Evolutionary conservation across 176 grass and related monocot genomes (phyloP).

Genomic region (Phragmites australis): DNA sequence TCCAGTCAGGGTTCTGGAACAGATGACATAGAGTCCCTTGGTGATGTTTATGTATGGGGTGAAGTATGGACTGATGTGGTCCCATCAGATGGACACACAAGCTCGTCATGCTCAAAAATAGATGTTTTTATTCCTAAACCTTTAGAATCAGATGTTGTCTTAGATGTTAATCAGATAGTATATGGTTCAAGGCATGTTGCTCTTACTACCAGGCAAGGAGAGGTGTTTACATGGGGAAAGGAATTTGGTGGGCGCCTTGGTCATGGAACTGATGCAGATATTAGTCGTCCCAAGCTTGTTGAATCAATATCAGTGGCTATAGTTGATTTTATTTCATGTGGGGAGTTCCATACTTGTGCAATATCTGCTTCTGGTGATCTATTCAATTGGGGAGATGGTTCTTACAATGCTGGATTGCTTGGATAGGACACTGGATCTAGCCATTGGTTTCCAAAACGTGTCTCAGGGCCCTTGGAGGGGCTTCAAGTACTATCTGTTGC

Average conservation of each 20-base stretch:
- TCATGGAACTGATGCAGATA: slow-evolving; percentile 68
- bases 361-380: slow-evolving; percentile 77
- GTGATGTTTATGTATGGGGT: slow-evolving; percentile 97
- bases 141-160: slow-evolving; percentile 87
- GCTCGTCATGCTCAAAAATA: slow-evolving; percentile 48
- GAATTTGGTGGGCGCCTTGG: slow-evolving; percentile 73
- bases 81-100: slow-evolving; percentile 50
- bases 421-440: slow-evolving; percentile 63
- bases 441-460: slow-evolving; percentile 82
- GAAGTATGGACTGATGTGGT: slow-evolving; percentile 80
- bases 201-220: slow-evolving; percentile 87
- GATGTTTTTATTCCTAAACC: slow-evolving; percentile 81
- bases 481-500: slow-evolving; percentile 72
- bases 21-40: slow-evolving; percentile 93
- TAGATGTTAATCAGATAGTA: slow-evolving; percentile 85
- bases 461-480: slow-evolving; percentile 75
- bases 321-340: slow-evolving; percentile 81
- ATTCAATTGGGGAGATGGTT: slow-evolving; percentile 88
- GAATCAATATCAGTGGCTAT: slow-evolving; percentile 72
- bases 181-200: slow-evolving; percentile 79
- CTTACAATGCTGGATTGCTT: slow-evolving; percentile 67
- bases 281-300: slow-evolving; percentile 74
- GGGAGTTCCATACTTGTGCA: slow-evolving; percentile 88
- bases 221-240: slow-evolving; percentile 96
- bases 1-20: slow-evolving; percentile 72